Conservation (phyloP, 768 basidiomycete species). For the Termitomyces heimii region DNA sequence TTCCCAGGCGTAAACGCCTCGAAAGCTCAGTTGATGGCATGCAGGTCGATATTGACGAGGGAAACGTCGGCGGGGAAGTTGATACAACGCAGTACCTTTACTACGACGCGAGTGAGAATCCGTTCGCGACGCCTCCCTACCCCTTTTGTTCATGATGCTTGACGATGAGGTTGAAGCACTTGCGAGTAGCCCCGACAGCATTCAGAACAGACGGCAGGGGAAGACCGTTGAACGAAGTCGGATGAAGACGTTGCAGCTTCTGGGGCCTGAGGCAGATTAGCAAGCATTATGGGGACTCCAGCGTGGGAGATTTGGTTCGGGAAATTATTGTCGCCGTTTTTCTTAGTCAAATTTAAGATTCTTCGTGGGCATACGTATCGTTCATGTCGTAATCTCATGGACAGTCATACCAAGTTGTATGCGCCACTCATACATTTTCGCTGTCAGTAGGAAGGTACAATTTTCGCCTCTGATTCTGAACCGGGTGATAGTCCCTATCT, state of each 20-base stretch:
- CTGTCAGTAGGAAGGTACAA: neutral
- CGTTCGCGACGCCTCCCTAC: slow-evolving; percentile 10
- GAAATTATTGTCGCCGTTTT: too few species aligned
- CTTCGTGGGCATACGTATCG: too few species aligned
- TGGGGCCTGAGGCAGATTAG: slow-evolving; percentile 10
- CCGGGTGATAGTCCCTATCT: neutral
- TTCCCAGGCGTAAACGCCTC: neutral
- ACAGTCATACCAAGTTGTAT: neutral
- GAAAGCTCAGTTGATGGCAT: neutral
- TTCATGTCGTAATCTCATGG: neutral
- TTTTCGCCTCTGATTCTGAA: neutral
- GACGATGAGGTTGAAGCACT: neutral
- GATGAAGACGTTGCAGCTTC: slow-evolving; percentile 8
- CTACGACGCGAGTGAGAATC: neutral
- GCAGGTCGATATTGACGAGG: slow-evolving; percentile 1
- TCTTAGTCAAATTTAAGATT: too few species aligned
- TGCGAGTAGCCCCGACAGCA: neutral
- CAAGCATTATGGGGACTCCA: neutral
- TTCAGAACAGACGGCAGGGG: slow-evolving; percentile 1
- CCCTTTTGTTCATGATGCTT: neutral
- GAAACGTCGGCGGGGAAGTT: neutral
- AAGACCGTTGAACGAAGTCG: slow-evolving; percentile 1
- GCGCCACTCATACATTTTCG: neutral
- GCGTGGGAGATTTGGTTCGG: neutral
- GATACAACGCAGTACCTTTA: neutral